Conservation (phyloP, 73 alveolate species). For the Halteria grandinella region DNA sequence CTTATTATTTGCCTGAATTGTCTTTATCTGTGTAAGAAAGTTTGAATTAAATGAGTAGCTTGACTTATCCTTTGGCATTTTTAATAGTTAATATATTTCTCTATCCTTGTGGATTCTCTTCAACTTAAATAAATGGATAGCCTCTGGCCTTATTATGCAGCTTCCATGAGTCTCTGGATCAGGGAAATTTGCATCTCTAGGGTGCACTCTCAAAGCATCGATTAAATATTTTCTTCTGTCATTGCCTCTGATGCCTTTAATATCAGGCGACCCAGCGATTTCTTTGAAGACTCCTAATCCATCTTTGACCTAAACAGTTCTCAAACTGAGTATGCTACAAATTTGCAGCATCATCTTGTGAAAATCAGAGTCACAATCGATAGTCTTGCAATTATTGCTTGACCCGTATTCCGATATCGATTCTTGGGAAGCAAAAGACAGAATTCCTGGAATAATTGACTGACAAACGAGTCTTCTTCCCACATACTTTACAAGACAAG, state of each 20-base stretch:
- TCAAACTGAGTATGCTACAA: slow-evolving; percentile 72
- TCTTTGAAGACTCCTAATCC: slow-evolving; percentile 41
- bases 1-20: neutral
- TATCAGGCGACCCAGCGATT: slow-evolving; percentile 80
- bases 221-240: slow-evolving; percentile 86
- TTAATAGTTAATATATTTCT: slow-evolving; percentile 12
- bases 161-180: slow-evolving; percentile 58
- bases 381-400: slow-evolving; percentile 83
- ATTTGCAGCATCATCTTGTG: slow-evolving; percentile 74
- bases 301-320: slow-evolving; percentile 55
- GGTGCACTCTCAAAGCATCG: slow-evolving; percentile 80
- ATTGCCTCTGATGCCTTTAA: slow-evolving; percentile 90
- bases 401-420: slow-evolving; percentile 82
- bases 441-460: slow-evolving; percentile 90
- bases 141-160: slow-evolving; percentile 83
- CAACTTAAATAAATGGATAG: slow-evolving; percentile 38
- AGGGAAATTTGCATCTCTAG: slow-evolving; percentile 82
- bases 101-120: slow-evolving; percentile 62
- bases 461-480: slow-evolving; percentile 86
- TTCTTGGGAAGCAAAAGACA: slow-evolving; percentile 69
- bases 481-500: slow-evolving; percentile 78
- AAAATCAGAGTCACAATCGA: slow-evolving; percentile 66
- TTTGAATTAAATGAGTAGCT: slow-evolving; percentile 12
- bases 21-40: slow-evolving; percentile 5
- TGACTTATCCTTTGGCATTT: no score